Base-by-base conservation (phyloP, 768 basidiomycete species). In the Hypholoma fasciculare region DNA sequence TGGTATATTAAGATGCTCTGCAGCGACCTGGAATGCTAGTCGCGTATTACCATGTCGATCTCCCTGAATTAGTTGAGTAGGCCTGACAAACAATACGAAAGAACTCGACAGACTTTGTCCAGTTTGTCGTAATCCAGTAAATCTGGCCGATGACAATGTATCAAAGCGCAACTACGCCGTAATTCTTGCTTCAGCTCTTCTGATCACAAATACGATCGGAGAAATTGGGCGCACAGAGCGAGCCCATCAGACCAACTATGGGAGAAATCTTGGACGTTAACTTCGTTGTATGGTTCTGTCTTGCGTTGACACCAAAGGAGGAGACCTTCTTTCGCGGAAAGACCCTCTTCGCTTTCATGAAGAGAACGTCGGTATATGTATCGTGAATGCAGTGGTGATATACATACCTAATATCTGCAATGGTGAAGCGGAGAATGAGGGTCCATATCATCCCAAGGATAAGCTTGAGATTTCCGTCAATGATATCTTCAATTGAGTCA, bases 401-500 rank as follows among this genome's bases (percentile, higher is more conserved):
- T 48, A 75, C 86, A 59, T 62, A 95, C 96, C 89, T 97, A 77
- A 99, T 98, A 66, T 96, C 95, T 20, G 97, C 96, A 62, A 99
- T 98, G 5, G 96, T 97, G 72, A 98, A 98, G 12, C 96, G 89
- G 34, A 98, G 82, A 67, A 99, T 95, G 38, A 98, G 82, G 0
- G 94, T 96, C 97, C 97, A 98, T 63, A 99, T 98, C 96, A 96
- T 94, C 34, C 94, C 96, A n/a, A 98, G 84, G 52, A 96, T 98
- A 55, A 99, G 89, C 74, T 98, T 99, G 62, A 96, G 73, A 71
- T 96, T 97, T n/a, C 96, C 96, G 71, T 99, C 97, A 56, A 99
- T 95, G 69, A 98, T 97, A 72, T 98, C 96, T 96, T 62, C 42
- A 58, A 64, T 30, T 53, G 43, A 46, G 47, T 46, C 40, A 39